phyloP scores from a whole-genome alignment of 768 basidiomycete species.

The Sarcomyxa edulis region DNA sequence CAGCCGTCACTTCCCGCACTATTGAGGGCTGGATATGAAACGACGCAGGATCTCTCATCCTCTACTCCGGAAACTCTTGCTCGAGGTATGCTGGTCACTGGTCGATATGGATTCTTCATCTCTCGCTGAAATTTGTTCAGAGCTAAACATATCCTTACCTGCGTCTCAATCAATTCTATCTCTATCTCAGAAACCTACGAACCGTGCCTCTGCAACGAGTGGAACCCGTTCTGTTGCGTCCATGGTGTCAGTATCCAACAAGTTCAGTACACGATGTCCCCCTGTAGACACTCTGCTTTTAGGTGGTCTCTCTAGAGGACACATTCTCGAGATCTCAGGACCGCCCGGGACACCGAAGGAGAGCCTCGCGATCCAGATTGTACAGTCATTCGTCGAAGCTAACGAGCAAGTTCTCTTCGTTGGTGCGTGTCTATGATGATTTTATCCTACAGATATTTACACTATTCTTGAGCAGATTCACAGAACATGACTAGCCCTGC shows the following conservation, averaged over 20 bases:
- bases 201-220: slow-evolving; percentile 16
- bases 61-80: slow-evolving; percentile 41
- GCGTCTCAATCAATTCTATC: slow-evolving; percentile 43
- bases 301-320: slow-evolving; percentile 58
- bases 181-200: slow-evolving; percentile 28
- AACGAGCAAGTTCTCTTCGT: slow-evolving; percentile 56
- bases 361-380: slow-evolving; percentile 43
- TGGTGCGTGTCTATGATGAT: slow-evolving; percentile 36
- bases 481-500: slow-evolving; percentile 37
- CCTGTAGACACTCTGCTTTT: slow-evolving; percentile 55
- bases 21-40: slow-evolving; percentile 52
- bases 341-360: slow-evolving; percentile 72
- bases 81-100: slow-evolving; percentile 31
- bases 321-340: slow-evolving; percentile 70
- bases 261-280: slow-evolving; percentile 36
- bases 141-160: slow-evolving; percentile 40
- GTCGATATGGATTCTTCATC: background rate
- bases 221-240: slow-evolving; percentile 57
- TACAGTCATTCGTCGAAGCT: slow-evolving; percentile 38
- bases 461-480: slow-evolving; percentile 27
- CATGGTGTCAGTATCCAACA: slow-evolving; percentile 20
- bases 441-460: slow-evolving; percentile 7
- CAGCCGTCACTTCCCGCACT: slow-evolving; percentile 40
- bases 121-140: slow-evolving; percentile 24
- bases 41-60: slow-evolving; percentile 42